A percentile compares a stretch with the other conserved stretches of the same genome.
Conservation (phyloP, 164 flowering plant genomes). For the Piper longum region DNA sequence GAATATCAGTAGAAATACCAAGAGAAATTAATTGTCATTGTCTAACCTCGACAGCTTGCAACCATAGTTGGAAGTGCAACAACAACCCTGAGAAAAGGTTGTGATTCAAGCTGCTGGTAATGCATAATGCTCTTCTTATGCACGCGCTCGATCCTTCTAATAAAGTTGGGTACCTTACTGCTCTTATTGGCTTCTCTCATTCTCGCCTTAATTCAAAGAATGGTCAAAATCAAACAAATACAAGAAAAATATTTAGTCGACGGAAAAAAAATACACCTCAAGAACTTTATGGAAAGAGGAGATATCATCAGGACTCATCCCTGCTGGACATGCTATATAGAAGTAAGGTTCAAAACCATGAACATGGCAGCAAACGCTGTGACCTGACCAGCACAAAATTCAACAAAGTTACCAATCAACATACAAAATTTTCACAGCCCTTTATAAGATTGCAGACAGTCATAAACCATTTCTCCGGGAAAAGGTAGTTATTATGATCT, state of each 20-base stretch:
- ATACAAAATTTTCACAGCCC: not conserved
- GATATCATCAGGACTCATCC: constrained; percentile 92
- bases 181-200: constrained; percentile 71
- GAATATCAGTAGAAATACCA: not conserved
- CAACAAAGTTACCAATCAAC: not conserved
- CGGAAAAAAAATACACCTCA: constrained; percentile 38
- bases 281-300: constrained; percentile 61
- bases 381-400: constrained; percentile 31
- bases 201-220: constrained; percentile 31
- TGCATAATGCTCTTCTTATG: constrained; percentile 89
- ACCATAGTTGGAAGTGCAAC: constrained; percentile 96
- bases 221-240: not conserved
- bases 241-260: not conserved
- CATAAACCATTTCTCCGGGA: not conserved
- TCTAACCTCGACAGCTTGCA: constrained; percentile 72
- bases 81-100: constrained; percentile 86
- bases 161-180: constrained; percentile 43
- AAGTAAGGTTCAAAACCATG: constrained; percentile 98
- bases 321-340: constrained; percentile 76
- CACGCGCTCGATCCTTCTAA: constrained; percentile 58
- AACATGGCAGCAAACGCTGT: constrained; percentile 87
- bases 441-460: not conserved
- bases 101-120: constrained; percentile 68
- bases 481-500: too few species aligned
- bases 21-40: not conserved